Percentiles rank a stretch among this genome's conserved stretches.
These are phyloP conservation scores for Neonectria punicea DNA, from an alignment of 2,329 filamentous ascomycete species.

Conservation along the genomic window DNA sequence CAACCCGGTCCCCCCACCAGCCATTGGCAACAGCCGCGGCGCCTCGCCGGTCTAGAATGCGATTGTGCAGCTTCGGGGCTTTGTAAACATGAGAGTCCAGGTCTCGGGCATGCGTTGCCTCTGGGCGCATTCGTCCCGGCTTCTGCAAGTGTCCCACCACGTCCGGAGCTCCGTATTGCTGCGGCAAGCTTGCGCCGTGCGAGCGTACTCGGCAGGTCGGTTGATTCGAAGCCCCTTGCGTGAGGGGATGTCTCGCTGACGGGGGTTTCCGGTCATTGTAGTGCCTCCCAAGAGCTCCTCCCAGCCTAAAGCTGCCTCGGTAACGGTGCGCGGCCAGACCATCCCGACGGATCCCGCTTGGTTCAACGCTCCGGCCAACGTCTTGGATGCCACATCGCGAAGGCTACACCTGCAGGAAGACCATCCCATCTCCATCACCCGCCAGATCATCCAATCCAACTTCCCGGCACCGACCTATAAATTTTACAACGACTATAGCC, in stretches of 20 bases:
- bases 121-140: constrained; percentile 38
- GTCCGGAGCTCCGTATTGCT: constrained; percentile 37
- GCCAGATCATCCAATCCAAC: constrained; percentile 89
- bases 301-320: constrained; percentile 35
- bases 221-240: constrained; percentile 24
- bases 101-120: constrained; percentile 43
- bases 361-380: constrained; percentile 84
- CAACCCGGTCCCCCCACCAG: constrained; percentile 1
- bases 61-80: constrained; percentile 33
- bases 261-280: constrained; percentile 25
- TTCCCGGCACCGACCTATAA: constrained; percentile 80
- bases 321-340: constrained; percentile 70
- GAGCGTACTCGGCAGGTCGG: constrained; percentile 42
- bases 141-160: constrained; percentile 32
- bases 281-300: constrained; percentile 41
- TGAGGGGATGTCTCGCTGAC: constrained; percentile 33
- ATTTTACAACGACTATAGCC: constrained; percentile 81
- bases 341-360: constrained; percentile 73
- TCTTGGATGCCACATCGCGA: constrained; percentile 78
- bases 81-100: constrained; percentile 40
- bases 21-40: constrained; percentile 17
- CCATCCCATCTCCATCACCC: constrained; percentile 90
- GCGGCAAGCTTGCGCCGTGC: constrained; percentile 36
- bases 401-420: constrained; percentile 90
- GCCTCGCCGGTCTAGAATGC: constrained; percentile 26